Conservation (phyloP, 2,329 filamentous ascomycete genomes). For the Aspergillus fructus region DNA sequence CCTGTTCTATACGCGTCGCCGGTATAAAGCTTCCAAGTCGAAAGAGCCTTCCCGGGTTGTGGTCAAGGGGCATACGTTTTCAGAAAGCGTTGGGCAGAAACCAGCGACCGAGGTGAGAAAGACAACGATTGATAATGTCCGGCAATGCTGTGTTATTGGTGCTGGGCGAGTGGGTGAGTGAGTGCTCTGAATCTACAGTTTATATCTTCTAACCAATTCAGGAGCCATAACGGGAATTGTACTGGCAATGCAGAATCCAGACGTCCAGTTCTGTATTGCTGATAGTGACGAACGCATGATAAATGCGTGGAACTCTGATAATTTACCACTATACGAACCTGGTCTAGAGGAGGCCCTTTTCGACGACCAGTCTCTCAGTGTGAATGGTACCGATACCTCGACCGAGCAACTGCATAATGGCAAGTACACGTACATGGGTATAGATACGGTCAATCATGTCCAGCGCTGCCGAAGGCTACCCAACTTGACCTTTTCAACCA, state of each 20-base stretch:
- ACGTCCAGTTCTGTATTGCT: conserved; percentile 27
- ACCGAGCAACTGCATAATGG: too few relatives aligned
- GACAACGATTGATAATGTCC: conserved; percentile 16
- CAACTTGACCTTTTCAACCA: conserved; percentile 22
- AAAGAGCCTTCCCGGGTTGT: conserved; percentile 11
- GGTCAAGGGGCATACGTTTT: conserved; percentile 21
- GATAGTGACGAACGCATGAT: conserved; percentile 25
- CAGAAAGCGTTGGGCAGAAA: conserved; percentile 13
- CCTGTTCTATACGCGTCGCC: conserved; percentile 15
- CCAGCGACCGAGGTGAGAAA: background rate
- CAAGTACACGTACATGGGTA: background rate
- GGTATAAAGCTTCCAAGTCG: conserved; percentile 11
- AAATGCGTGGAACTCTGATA: conserved; percentile 28
- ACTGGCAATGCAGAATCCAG: conserved; percentile 27
- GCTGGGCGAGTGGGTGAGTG: conserved; percentile 26
- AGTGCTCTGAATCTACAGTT: background rate
- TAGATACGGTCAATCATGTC: background rate
- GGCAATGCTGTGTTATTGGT: conserved; percentile 24
- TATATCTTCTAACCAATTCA: background rate
- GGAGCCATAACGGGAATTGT: conserved; percentile 25
- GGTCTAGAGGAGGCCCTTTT: conserved; percentile 25
- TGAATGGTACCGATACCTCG: background rate
- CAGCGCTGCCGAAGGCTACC: conserved; percentile 10
- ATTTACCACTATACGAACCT: conserved; percentile 26
- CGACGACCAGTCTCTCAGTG: conserved; percentile 10